Conservation (phyloP, 1,284 basidiomycete species). For the Entoloma clypeatum region DNA sequence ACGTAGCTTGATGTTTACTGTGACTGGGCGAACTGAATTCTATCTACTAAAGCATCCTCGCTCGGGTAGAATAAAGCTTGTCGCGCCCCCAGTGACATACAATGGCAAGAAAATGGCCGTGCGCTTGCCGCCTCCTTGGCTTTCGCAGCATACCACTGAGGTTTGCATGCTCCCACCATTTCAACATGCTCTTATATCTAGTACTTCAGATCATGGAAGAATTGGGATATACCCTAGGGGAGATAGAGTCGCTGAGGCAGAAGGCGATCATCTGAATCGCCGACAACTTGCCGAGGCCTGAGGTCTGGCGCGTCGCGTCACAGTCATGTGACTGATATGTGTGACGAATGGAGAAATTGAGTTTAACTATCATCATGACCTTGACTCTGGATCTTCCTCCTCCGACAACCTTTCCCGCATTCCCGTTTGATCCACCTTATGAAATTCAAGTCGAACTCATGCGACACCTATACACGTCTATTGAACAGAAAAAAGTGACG, state of each 20-base stretch:
- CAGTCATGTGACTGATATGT: conserved; percentile 4
- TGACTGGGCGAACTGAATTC: too few relatives aligned
- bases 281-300: not conserved
- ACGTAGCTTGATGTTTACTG: conserved; percentile 3
- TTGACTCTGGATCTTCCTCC: conserved; percentile 52
- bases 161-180: conserved; percentile 33
- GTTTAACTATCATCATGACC: conserved; percentile 13
- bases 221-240: conserved; percentile 58
- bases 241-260: conserved; percentile 52
- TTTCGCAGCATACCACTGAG: conserved; percentile 81
- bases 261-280: conserved; percentile 48
- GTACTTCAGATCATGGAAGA: conserved; percentile 58
- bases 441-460: conserved; percentile 87
- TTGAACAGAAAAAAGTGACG: conserved; percentile 73
- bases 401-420: conserved; percentile 65
- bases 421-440: conserved; percentile 84
- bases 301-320: not conserved
- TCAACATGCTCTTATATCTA: not conserved
- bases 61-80: conserved; percentile 82
- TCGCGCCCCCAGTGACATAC: conserved; percentile 84
- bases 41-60: conserved; percentile 57
- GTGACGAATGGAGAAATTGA: not conserved
- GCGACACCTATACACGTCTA: conserved; percentile 79
- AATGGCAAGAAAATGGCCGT: conserved; percentile 80
- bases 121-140: conserved; percentile 74